Conservation (phyloP, 108 stramenopile species). For the Skeletonema grethae region DNA sequence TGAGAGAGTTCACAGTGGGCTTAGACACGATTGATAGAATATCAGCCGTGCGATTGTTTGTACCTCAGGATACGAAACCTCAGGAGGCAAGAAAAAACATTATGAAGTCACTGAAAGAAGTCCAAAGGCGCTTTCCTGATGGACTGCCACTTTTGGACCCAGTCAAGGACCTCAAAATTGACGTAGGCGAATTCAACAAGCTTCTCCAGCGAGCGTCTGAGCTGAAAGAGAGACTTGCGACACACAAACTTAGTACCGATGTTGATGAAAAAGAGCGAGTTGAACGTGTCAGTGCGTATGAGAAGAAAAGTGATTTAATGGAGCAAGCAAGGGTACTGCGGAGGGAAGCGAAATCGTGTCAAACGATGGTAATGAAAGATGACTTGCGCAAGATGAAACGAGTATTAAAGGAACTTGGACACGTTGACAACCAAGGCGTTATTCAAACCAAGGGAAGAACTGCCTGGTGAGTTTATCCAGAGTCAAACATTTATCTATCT, state of each 20-base stretch:
- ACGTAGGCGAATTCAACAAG: constrained; percentile 72
- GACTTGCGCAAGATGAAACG: constrained; percentile 95
- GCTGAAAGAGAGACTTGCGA: constrained; percentile 61
- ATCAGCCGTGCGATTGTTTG: constrained; percentile 81
- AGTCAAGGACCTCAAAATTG: constrained; percentile 87
- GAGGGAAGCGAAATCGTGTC: constrained; percentile 76
- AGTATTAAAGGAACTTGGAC: constrained; percentile 93
- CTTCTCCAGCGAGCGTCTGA: constrained; percentile 79
- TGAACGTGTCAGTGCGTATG: constrained; percentile 64
- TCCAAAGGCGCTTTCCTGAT: constrained; percentile 78
- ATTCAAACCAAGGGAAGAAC: constrained; percentile 98
- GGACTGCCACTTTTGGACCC: constrained; percentile 92
- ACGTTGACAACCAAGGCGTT: constrained; percentile 92
- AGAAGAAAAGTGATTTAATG: constrained; percentile 60
- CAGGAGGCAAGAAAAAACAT: constrained; percentile 67
- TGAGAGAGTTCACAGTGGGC: constrained; percentile 82
- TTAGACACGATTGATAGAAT: constrained; percentile 78
- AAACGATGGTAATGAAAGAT: constrained; percentile 94
- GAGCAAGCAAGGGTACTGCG: constrained; percentile 73
- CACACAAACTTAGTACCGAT: constrained; percentile 57
- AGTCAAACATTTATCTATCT: not conserved
- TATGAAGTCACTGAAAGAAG: constrained; percentile 74
- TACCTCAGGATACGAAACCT: constrained; percentile 71
- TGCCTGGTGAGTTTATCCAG: constrained; percentile 63
- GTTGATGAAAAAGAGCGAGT: constrained; percentile 57